Base-by-base conservation (phyloP, 108 stramenopile genomes). In the Mediolabrus comicus region DNA sequence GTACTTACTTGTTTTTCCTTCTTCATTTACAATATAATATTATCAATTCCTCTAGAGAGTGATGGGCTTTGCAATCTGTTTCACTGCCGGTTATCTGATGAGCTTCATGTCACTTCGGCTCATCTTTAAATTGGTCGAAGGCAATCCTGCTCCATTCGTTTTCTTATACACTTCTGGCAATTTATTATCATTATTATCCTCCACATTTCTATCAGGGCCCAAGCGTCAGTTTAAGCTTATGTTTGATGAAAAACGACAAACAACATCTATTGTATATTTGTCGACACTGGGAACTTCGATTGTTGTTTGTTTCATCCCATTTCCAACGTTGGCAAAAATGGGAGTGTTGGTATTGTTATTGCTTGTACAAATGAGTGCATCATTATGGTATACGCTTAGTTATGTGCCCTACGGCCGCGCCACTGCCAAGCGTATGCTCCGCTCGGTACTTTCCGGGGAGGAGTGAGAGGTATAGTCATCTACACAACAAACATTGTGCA, bases 351-450 rank as follows among this genome's bases (percentile, higher is more conserved):
- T 94, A 24, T 43, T 59, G 26, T 57, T 90, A 54, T 53, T 89
- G 19, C 36, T 90, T 9, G 74, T 83, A 7, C 90, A 95, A 80
- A 69, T 86, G 72, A 77, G 63, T 28, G 86, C 91, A 11, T 75
- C 76, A 31, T 56, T 84, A 16, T 95, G 94, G 94, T 95, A 95
- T 73, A 80, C 86, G 14, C 56, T 95, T 13, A 84, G 82, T 19
- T 95, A 95, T 62, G 78, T 95, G 33, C 94, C 94, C 1, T 95
- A 84, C 67, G 94, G 89, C 59, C 71, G 94, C 27, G 75, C 75
- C n/a, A 68, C 75, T 12, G 75, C 75, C 11, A 39, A 14, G 46
- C 56, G 67, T 53, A 75, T 75, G 75, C 22, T 75, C 24, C 49
- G 54, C 12, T 66, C 55, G 7, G 28, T 34, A 2, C 19, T 75